Evolutionary conservation across 306 rosid species (phyloP).

Genomic region (Oemleria cerasiformis): DNA sequence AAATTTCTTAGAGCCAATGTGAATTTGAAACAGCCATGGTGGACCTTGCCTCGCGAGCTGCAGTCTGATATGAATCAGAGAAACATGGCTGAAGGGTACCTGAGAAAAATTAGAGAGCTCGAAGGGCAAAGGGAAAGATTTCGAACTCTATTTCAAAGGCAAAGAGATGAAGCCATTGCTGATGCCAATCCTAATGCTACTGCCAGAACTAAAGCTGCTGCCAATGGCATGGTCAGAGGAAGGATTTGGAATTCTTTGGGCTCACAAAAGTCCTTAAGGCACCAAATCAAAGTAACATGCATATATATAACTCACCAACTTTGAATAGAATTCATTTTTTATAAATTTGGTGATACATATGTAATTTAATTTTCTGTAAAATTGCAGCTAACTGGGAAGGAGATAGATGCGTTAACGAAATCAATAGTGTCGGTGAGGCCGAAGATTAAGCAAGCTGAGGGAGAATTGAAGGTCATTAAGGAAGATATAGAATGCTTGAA

Average conservation of each 20-base stretch:
- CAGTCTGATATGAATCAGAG: neutral
- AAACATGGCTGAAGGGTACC: neutral
- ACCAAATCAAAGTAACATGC: conserved; percentile 18
- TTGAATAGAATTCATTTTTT: neutral
- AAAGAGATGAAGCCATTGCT: conserved; percentile 17
- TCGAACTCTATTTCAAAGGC: neutral
- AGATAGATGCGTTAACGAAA: conserved; percentile 21
- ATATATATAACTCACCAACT: neutral
- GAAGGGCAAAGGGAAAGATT: neutral
- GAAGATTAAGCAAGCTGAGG: neutral
- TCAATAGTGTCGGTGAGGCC: neutral
- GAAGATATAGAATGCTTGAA: neutral
- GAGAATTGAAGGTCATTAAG: conserved; percentile 8
- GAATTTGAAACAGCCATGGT: neutral
- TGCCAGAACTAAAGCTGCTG: too few species aligned
- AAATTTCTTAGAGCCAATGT: too few species aligned
- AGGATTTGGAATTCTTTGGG: conserved; percentile 14
- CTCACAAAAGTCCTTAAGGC: conserved; percentile 16
- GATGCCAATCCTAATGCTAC: conserved; percentile 17
- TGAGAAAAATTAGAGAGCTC: neutral
- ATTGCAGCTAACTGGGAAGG: conserved; percentile 16
- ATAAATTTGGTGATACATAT: neutral
- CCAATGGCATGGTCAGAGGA: conserved; percentile 16
- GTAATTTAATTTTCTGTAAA: neutral
- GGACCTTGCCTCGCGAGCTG: neutral